Evolutionary conservation across 176 grass and related monocot species (phyloP).

Genomic region (Phyllostachys edulis): DNA sequence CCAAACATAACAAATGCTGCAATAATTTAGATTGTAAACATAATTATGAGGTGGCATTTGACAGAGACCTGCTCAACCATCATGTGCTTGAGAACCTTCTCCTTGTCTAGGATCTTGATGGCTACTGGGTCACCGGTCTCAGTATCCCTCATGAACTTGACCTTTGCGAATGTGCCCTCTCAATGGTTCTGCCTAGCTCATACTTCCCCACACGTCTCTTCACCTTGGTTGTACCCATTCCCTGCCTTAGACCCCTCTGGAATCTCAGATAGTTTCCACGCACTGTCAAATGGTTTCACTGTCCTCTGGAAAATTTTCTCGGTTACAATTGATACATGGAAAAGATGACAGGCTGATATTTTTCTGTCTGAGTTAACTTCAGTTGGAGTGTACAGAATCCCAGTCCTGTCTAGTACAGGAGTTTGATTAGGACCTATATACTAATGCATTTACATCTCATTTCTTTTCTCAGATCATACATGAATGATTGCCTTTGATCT

Average conservation of each 20-base stretch:
- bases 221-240: constrained; percentile 76
- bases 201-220: constrained; percentile 97
- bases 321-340: background rate
- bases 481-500: background rate
- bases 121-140: constrained; percentile 71
- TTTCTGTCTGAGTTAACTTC: background rate
- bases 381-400: background rate
- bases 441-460: background rate
- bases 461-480: background rate
- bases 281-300: constrained; percentile 16
- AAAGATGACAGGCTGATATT: background rate
- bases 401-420: background rate
- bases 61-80: constrained; percentile 85
- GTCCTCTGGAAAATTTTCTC: constrained; percentile 12
- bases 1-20: constrained; percentile 1
- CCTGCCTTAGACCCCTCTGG: constrained; percentile 1
- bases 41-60: background rate
- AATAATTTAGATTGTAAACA: constrained; percentile 21
- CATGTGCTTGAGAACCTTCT: constrained; percentile 95
- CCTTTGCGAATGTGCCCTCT: constrained; percentile 92
- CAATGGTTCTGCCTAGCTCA: constrained; percentile 91
- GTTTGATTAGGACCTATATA: background rate
- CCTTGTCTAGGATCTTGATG: constrained; percentile 96
- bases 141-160: constrained; percentile 73
- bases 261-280: background rate